These are phyloP conservation scores for Vaccinium darrowii DNA, from an alignment of 148 eudicot species.

Conservation along the genomic window DNA sequence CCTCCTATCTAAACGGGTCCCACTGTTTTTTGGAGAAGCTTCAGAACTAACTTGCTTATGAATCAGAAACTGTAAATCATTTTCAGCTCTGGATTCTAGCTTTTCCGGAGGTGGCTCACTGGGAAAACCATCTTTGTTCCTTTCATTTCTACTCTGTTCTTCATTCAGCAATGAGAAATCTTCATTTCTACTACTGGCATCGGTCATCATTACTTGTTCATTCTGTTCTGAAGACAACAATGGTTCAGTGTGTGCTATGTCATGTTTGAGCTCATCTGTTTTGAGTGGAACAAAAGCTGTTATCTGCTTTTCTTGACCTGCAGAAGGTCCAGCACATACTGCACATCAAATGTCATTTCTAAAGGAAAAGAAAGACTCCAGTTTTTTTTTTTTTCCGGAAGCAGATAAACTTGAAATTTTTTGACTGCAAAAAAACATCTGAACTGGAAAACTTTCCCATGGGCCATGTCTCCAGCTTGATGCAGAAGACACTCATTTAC, in stretches of 20 bases:
- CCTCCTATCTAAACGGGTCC: conserved; percentile 12
- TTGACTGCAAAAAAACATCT: not conserved
- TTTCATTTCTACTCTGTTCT: conserved; percentile 19
- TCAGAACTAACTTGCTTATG: conserved; percentile 21
- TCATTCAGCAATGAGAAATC: conserved; percentile 4
- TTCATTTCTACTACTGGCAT: conserved; percentile 9
- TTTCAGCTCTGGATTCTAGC: conserved; percentile 44
- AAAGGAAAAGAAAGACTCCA: not conserved
- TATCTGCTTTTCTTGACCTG: conserved; percentile 15
- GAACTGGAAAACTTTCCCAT: not conserved
- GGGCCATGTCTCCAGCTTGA: not conserved
- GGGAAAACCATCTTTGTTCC: not conserved
- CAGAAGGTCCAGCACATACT: not conserved
- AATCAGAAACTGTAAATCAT: conserved; percentile 25
- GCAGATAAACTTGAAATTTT: not conserved
- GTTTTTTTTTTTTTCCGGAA: not conserved
- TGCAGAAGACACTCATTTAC: not conserved
- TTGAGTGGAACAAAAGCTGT: conserved; percentile 5
- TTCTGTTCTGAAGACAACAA: not conserved
- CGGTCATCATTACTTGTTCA: conserved; percentile 11
- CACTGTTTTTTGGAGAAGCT: conserved; percentile 27
- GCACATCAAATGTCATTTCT: not conserved
- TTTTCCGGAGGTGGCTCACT: conserved; percentile 21
- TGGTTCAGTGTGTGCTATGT: not conserved
- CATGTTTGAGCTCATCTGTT: conserved; percentile 9